Base-by-base conservation (phyloP, 192 early-diverging fungal genomes). In the Oehlia diaphana region DNA sequence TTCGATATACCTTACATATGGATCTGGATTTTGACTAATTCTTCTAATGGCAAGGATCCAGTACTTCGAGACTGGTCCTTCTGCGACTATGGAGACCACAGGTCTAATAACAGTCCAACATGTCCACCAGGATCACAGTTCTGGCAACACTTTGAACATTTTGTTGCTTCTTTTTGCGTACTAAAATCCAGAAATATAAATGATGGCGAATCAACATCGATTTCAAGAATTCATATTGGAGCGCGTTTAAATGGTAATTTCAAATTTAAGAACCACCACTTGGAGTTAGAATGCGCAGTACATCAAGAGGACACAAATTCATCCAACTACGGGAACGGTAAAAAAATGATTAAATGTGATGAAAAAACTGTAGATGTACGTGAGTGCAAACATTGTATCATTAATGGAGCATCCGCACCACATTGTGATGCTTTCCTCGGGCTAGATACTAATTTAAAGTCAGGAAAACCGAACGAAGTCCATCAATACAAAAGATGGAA, bases 1-100 rank as follows among this genome's bases (percentile, higher is more conserved):
- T 65, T 82, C n/a, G 53, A 42, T 33, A 67, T 76, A 58, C 81
- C 81, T 47, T 84, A 82, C 68, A 82, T 84, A 28, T 84, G 84
- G 84, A 14, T 84, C 35, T 84, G 81, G 81, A 79, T 84, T 6
- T 9, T 65, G 23, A 65, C 53, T 82, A 42, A 71, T 78, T 81
- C 44, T 75, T 26, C 67, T 74, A n/a, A 61, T 63, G 63, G 68
- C 14, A 53, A 47, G 14, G 74, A 76, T 64, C 62, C 63, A 35
- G 37, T 50, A 37, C 76, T 69, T 69, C 2, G 37, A 78, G 35
- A 78, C 50, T 78, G 65, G 66, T n/a, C 4, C 9, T 69, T 78
- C 33, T 14, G 28, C 33, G 76, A 78, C 14, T 78, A 78, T 47
- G 65, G 37, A 58, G 76, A 78, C 13, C 76, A 68, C n/a, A 64